phyloP scores from a whole-genome alignment of 169 alveolate species.

The Eimeria acervulina region DNA sequence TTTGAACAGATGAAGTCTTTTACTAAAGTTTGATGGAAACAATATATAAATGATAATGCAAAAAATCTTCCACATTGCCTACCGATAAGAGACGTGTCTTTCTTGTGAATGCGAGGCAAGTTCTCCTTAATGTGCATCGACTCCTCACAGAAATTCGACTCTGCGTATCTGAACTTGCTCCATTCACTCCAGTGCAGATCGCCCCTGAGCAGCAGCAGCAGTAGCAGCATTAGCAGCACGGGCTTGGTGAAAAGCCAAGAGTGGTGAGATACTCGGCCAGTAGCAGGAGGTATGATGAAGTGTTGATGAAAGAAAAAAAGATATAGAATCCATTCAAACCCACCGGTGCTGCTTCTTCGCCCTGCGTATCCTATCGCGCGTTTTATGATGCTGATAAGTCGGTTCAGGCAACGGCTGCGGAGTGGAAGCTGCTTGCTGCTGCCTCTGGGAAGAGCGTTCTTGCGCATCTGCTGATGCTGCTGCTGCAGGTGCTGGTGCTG shows the following conservation, averaged over 20 bases:
- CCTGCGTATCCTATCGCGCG: slow-evolving; percentile 56
- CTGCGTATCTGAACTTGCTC: slow-evolving; percentile 62
- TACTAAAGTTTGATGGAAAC: too few species aligned
- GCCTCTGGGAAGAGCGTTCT: neutral
- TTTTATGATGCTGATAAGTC: slow-evolving; percentile 60
- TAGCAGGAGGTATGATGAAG: neutral
- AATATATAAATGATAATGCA: too few species aligned
- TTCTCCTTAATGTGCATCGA: slow-evolving; percentile 44
- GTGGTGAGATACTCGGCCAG: too few species aligned
- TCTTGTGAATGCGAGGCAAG: slow-evolving; percentile 47
- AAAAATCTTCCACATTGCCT: neutral
- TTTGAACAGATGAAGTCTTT: too few species aligned
- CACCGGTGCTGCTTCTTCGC: slow-evolving; percentile 81
- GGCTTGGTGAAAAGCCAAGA: too few species aligned
- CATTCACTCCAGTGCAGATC: slow-evolving; percentile 74
- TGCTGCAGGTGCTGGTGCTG: slow-evolving; percentile 17
- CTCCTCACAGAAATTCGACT: slow-evolving; percentile 69
- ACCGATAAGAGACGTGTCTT: slow-evolving; percentile 24
- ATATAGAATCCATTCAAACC: neutral
- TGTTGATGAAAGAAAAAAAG: neutral
- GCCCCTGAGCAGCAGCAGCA: neutral
- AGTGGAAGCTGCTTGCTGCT: neutral
- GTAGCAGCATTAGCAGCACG: too few species aligned
- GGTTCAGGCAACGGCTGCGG: slow-evolving; percentile 14
- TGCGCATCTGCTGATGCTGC: neutral